Evolutionary conservation across 2,329 filamentous ascomycete species (phyloP).

Genomic region (Lecanicillium sp.): DNA sequence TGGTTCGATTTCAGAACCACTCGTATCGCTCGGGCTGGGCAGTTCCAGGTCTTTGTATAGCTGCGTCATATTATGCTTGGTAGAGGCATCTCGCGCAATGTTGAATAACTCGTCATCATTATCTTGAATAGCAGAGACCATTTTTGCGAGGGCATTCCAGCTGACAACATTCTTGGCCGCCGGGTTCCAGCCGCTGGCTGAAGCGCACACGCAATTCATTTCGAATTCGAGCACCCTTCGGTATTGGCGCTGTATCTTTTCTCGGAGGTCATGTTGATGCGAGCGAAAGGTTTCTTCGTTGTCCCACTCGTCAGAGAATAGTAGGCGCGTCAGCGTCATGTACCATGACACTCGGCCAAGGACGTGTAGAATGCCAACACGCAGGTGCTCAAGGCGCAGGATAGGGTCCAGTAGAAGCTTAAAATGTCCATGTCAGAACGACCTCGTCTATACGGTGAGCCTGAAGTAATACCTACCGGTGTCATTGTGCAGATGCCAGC

Average conservation of each 20-base stretch:
- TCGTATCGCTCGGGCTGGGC: background rate
- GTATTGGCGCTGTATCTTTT: slow-evolving; percentile 19
- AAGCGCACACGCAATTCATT: slow-evolving; percentile 31
- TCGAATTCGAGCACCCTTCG: slow-evolving; percentile 27
- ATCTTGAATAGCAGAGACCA: slow-evolving; percentile 18
- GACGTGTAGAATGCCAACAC: slow-evolving; percentile 21
- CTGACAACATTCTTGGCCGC: slow-evolving; percentile 27
- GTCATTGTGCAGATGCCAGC: slow-evolving; percentile 28
- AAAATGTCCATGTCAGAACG: background rate
- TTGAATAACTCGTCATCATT: slow-evolving; percentile 17
- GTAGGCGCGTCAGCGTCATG: slow-evolving; percentile 21
- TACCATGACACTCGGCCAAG: slow-evolving; percentile 25
- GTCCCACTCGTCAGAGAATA: slow-evolving; percentile 16
- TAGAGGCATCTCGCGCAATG: slow-evolving; percentile 10
- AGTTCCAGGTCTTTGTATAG: slow-evolving; percentile 5
- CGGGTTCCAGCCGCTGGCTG: slow-evolving; percentile 27
- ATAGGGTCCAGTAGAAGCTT: slow-evolving; percentile 29
- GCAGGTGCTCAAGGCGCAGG: slow-evolving; percentile 21
- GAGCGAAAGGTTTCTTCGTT: slow-evolving; percentile 14
- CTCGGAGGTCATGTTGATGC: slow-evolving; percentile 13
- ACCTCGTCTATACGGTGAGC: too few species aligned
- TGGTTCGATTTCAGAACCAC: too few species aligned
- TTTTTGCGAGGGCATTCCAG: slow-evolving; percentile 21
- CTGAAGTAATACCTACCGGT: slow-evolving; percentile 21
- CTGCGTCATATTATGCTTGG: background rate